These are phyloP conservation scores for Knoxia roxburghii DNA, from an alignment of 257 asterid species.

Conservation along the genomic window DNA sequence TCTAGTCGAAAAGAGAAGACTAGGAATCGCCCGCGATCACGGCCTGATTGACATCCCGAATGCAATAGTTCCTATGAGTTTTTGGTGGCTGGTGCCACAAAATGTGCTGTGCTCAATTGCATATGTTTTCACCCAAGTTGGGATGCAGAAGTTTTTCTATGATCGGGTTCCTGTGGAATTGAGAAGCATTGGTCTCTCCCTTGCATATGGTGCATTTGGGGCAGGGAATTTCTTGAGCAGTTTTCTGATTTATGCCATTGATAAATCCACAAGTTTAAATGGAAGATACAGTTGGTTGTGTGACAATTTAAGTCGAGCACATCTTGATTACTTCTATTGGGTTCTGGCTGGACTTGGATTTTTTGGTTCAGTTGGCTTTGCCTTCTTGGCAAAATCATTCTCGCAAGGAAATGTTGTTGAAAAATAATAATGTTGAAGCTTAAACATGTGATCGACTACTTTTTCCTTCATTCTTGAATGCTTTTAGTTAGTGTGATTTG, in stretches of 20 bases:
- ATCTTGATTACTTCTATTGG: constrained; percentile 8
- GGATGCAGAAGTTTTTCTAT: constrained; percentile 67
- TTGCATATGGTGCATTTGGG: neutral
- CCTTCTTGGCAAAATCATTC: neutral
- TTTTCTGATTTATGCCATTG: neutral
- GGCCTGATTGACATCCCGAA: constrained; percentile 42
- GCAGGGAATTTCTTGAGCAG: constrained; percentile 5
- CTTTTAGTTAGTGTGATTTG: too few species aligned
- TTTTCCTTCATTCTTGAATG: too few species aligned
- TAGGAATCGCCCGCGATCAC: constrained; percentile 30
- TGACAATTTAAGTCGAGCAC: constrained; percentile 5
- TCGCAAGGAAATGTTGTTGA: neutral
- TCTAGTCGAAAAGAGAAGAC: constrained; percentile 45
- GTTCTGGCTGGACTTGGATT: neutral
- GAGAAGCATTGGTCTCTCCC: constrained; percentile 48
- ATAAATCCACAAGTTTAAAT: neutral
- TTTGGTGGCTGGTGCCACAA: constrained; percentile 71
- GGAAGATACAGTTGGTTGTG: neutral
- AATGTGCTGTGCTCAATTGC: constrained; percentile 38
- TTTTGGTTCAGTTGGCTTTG: neutral
- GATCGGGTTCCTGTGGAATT: constrained; percentile 54
- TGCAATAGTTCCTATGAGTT: constrained; percentile 49
- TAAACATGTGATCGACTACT: too few species aligned
- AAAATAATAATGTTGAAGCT: too few species aligned
- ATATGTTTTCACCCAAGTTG: constrained; percentile 43